phyloP scores from a whole-genome alignment of 2,329 filamentous ascomycete species.

The Aspergillus sp. region DNA sequence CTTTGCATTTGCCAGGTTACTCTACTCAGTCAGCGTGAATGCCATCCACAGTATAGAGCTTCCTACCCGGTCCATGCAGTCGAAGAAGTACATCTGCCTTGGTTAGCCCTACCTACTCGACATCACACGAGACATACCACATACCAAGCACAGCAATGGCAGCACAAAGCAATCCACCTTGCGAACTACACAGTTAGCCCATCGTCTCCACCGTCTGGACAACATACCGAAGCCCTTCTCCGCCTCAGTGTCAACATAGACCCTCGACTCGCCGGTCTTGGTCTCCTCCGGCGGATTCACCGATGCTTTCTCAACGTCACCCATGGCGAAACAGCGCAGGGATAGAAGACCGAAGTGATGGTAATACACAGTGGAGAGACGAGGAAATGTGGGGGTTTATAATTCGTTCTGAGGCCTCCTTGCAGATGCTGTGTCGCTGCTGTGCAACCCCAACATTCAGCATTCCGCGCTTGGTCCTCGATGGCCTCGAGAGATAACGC shows the following conservation, averaged over 20 bases:
- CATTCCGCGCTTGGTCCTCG: background rate
- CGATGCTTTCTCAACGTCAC: slow-evolving; percentile 5
- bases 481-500: background rate
- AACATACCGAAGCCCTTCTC: slow-evolving; percentile 35
- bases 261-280: slow-evolving; percentile 25
- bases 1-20: slow-evolving; percentile 48
- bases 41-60: background rate
- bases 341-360: background rate
- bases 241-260: slow-evolving; percentile 31
- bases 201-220: background rate
- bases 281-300: slow-evolving; percentile 1
- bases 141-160: slow-evolving; percentile 43
- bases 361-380: background rate
- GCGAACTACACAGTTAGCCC: slow-evolving; percentile 4
- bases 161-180: slow-evolving; percentile 47
- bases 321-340: background rate
- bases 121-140: slow-evolving; percentile 17
- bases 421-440: slow-evolving; percentile 20
- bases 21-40: slow-evolving; percentile 18
- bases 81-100: slow-evolving; percentile 41
- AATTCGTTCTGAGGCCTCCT: background rate
- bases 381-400: slow-evolving; percentile 2
- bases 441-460: slow-evolving; percentile 9
- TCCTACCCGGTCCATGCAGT: slow-evolving; percentile 30
- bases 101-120: background rate